These are phyloP conservation scores for Saururus chinensis DNA, from an alignment of 164 flowering plant species.

Conservation along the genomic window DNA sequence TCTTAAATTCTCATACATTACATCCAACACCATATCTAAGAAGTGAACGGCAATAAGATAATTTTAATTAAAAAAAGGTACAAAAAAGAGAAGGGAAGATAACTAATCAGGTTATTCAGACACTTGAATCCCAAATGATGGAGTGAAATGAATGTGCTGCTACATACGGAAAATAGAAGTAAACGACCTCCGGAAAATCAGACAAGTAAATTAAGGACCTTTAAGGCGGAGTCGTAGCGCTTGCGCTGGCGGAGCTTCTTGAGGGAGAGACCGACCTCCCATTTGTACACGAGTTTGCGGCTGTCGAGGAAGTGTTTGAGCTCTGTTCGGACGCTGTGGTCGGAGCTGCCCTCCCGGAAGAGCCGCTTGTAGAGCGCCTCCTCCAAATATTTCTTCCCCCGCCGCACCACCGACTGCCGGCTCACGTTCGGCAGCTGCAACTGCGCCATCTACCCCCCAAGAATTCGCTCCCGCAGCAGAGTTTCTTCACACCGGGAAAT, in stretches of 20 bases:
- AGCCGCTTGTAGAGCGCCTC: constrained; percentile 4
- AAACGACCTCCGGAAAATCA: neutral
- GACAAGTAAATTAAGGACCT: neutral
- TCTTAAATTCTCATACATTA: too few species aligned
- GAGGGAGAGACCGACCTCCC: constrained; percentile 5
- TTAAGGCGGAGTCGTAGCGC: constrained; percentile 1
- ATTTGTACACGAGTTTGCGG: constrained; percentile 3
- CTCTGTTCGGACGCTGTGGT: constrained; percentile 1
- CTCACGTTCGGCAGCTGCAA: neutral
- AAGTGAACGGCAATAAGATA: too few species aligned
- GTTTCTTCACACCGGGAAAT: too few species aligned
- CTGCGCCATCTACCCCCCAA: neutral
- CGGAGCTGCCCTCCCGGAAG: constrained; percentile 1
- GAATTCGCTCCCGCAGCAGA: neutral
- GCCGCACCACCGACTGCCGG: constrained; percentile 1
- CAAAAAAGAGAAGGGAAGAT: too few species aligned
- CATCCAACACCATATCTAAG: too few species aligned
- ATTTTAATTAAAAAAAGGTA: too few species aligned
- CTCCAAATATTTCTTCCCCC: constrained; percentile 3
- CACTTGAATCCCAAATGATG: too few species aligned
- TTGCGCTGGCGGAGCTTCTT: constrained; percentile 4
- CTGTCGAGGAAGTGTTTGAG: constrained; percentile 1
- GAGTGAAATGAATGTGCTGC: too few species aligned
- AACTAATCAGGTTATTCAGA: too few species aligned
- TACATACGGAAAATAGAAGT: neutral